Percentiles rank a stretch among this genome's conserved stretches.
phyloP scores from a whole-genome alignment of 768 basidiomycete species.

The Baorangia bicolor region DNA sequence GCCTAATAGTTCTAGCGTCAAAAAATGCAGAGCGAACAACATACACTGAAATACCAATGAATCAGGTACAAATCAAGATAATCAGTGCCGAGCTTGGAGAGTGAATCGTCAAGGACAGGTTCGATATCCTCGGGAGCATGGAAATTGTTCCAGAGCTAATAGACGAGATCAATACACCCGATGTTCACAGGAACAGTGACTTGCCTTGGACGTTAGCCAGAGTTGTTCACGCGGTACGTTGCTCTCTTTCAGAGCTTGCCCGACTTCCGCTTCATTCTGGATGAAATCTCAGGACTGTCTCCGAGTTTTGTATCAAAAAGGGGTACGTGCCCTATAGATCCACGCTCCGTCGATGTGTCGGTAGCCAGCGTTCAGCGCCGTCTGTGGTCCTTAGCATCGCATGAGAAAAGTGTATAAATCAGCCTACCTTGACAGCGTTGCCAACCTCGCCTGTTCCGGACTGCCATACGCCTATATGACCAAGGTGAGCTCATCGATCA shows the following conservation, averaged over 20 bases:
- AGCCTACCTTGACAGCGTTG: constrained; percentile 57
- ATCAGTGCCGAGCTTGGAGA: constrained; percentile 56
- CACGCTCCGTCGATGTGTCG: constrained; percentile 75
- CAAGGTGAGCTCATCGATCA: constrained; percentile 2
- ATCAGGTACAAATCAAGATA: constrained; percentile 83
- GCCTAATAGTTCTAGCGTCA: constrained; percentile 40
- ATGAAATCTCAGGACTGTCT: constrained; percentile 2
- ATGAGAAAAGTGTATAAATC: no score
- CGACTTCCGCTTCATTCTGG: constrained; percentile 73
- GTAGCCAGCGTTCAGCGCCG: constrained; percentile 62
- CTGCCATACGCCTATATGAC: constrained; percentile 58
- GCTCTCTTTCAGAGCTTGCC: constrained; percentile 57
- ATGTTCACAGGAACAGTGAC: not conserved
- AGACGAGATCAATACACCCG: not conserved
- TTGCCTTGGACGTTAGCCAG: constrained; percentile 64
- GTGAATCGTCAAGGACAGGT: constrained; percentile 61
- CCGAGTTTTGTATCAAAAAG: not conserved
- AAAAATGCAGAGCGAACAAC: no score
- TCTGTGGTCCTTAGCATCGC: constrained; percentile 28
- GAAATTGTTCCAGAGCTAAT: constrained; percentile 72
- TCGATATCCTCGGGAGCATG: constrained; percentile 76
- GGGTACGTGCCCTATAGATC: constrained; percentile 53
- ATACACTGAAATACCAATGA: constrained; percentile 54
- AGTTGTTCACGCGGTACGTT: constrained; percentile 59
- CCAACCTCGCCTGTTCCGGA: constrained; percentile 60